Evolutionary conservation across 371 early-diverging fungal species (phyloP).

Genomic region (Lichtheimia hyalospora): DNA sequence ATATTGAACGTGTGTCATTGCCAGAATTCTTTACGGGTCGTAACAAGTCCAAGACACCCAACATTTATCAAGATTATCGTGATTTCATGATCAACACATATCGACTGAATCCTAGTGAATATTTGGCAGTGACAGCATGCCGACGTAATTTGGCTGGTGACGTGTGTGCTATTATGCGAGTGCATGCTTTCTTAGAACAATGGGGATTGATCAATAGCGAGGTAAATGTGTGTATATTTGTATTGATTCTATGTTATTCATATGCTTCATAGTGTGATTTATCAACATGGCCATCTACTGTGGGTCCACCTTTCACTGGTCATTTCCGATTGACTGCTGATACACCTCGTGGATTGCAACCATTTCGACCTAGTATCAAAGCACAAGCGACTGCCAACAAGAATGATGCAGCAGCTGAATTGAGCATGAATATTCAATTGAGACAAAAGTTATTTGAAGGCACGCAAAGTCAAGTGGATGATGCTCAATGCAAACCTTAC

Average conservation of each 20-base stretch:
- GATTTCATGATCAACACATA: slow-evolving; percentile 98
- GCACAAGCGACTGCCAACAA: slow-evolving; percentile 11
- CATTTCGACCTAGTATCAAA: slow-evolving; percentile 71
- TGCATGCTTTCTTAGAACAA: slow-evolving; percentile 98
- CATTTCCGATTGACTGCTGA: slow-evolving; percentile 96
- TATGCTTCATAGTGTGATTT: slow-evolving; percentile 72
- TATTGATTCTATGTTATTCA: not conserved
- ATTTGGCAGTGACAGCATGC: slow-evolving; percentile 96
- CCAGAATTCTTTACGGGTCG: slow-evolving; percentile 95
- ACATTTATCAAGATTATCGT: slow-evolving; percentile 93
- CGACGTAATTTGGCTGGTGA: slow-evolving; percentile 95
- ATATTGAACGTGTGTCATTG: slow-evolving; percentile 88
- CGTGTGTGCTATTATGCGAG: slow-evolving; percentile 95
- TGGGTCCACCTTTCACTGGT: slow-evolving; percentile 94
- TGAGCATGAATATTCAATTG: slow-evolving; percentile 46
- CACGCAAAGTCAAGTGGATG: slow-evolving; percentile 27
- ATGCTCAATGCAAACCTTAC: slow-evolving; percentile 41
- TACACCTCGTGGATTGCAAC: slow-evolving; percentile 90
- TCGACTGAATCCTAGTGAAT: slow-evolving; percentile 92
- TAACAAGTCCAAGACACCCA: slow-evolving; percentile 90
- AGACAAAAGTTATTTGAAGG: slow-evolving; percentile 60
- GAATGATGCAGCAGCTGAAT: slow-evolving; percentile 11
- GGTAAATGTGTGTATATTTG: slow-evolving; percentile 43
- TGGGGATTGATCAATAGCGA: slow-evolving; percentile 99
- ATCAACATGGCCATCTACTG: slow-evolving; percentile 88